phyloP scores from a whole-genome alignment of 139 green algal species.

The Coelastrella sp. region DNA sequence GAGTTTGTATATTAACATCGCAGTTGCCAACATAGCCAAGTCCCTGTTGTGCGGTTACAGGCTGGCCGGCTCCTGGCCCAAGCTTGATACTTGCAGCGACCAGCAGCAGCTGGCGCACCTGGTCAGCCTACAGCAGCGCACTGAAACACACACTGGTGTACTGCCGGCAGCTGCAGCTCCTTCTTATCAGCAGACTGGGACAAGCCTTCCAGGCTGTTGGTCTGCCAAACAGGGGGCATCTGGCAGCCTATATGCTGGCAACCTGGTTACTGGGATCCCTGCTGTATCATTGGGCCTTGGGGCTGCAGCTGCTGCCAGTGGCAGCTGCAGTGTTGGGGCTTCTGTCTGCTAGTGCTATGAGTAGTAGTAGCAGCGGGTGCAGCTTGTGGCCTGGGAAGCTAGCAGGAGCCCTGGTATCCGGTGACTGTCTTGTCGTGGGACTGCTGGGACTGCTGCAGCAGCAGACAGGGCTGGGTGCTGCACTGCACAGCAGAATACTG shows the following conservation, averaged over 20 bases:
- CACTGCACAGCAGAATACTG: not conserved
- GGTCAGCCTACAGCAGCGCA: conserved; percentile 6
- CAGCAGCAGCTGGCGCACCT: conserved; percentile 1
- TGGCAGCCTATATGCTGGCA: conserved; percentile 13
- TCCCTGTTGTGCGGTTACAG: not conserved
- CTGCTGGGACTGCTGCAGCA: not conserved
- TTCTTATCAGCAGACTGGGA: not conserved
- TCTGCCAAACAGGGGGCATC: not conserved
- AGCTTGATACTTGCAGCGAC: not conserved
- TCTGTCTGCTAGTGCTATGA: not conserved
- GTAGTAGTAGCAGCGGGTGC: conserved; percentile 5
- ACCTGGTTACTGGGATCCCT: conserved; percentile 23
- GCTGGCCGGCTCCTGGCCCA: not conserved
- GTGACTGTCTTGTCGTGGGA: conserved; percentile 9
- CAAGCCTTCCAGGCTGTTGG: not conserved
- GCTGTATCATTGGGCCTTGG: conserved; percentile 16
- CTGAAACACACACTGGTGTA: not conserved
- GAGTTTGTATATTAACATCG: too few species aligned
- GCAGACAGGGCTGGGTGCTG: not conserved
- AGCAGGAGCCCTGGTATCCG: conserved; percentile 1
- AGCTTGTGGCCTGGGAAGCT: conserved; percentile 31
- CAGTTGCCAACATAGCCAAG: too few species aligned
- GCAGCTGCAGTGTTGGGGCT: not conserved
- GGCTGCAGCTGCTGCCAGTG: conserved; percentile 23
- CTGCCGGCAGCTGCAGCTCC: not conserved